Base-by-base conservation (phyloP, 805 yeast species). In the Candida vartiovaarae region DNA sequence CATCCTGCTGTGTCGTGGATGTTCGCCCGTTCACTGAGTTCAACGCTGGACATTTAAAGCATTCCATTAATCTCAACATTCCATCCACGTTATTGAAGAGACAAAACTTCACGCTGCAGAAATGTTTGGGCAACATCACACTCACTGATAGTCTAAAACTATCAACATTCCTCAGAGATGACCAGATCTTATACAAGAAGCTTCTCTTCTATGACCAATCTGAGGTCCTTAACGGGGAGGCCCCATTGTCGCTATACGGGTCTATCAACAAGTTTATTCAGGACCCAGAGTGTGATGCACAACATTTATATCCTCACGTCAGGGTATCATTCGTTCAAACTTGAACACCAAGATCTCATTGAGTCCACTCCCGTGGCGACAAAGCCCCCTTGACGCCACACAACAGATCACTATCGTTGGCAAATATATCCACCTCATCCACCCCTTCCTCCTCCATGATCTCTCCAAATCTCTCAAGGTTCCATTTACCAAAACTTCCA, bases 51-150 rank as follows among this genome's bases (percentile, higher is more conserved):
- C 88, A 82, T 48, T 62, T 91, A 9, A 55, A 53, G 4, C 68
- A 74, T 35, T 75, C 97, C 1, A 67, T 86, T 37, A 87, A 87
- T 59, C 73, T 91, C 32, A 86, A 95, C 61, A 65, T 90, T 10
- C 97, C 98, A 2, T 83, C 95, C n/a, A 90, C 97, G 0, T 68
- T 90, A 35, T 66, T 90, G 49, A 84, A 81, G 59, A 74, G 98
- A 50, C 68, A 79, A 30, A 82, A 81, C 42, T 90, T 85, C 55
- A 78, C 80, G 3, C 66, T 90, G 44, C 66, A 65, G 38, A 72
- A 79, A 55, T 79, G 87, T 52, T 64, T 84, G 25, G 76, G 74
- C 40, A 80, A 85, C 29, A 62, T 84, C 40, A 77, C 86, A 0
- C 52, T 63, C 5, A 65, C 66, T 43, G 89, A 82, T 45, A 74